phyloP scores from a whole-genome alignment of 2,329 filamentous ascomycete species.

The Fragosphaeria purpurea region DNA sequence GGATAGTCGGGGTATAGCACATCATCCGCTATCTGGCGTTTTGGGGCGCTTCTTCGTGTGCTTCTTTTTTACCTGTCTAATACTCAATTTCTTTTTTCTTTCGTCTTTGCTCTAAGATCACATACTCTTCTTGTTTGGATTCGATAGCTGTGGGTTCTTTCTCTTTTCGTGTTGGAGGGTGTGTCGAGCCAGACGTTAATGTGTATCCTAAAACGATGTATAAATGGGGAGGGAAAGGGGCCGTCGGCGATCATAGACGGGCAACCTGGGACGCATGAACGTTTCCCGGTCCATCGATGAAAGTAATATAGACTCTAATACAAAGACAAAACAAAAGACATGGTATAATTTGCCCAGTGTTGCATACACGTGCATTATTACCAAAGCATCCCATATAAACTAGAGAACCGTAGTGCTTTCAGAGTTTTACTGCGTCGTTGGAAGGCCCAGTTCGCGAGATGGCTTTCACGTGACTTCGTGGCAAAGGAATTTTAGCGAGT shows the following conservation, averaged over 20 bases:
- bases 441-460: too few relatives aligned
- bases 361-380: too few relatives aligned
- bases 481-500: background rate
- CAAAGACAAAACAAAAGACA: background rate
- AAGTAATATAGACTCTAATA: too few relatives aligned
- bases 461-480: conserved; percentile 1
- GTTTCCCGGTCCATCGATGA: too few relatives aligned
- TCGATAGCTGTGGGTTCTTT: background rate
- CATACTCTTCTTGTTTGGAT: conserved; percentile 4
- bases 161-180: background rate
- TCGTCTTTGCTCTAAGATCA: background rate
- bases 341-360: too few relatives aligned
- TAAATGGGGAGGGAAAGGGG: background rate
- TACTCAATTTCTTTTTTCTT: background rate
- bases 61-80: background rate
- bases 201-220: conserved; percentile 11
- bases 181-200: background rate
- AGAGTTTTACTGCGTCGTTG: too few relatives aligned
- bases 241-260: conserved; percentile 1
- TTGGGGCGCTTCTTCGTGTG: background rate
- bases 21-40: conserved; percentile 6
- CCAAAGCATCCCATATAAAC: too few relatives aligned
- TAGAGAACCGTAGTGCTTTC: too few relatives aligned
- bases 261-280: background rate
- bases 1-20: too few relatives aligned